phyloP scores from a whole-genome alignment of 495 filamentous ascomycete genomes.

The Penicillium daleae region DNA sequence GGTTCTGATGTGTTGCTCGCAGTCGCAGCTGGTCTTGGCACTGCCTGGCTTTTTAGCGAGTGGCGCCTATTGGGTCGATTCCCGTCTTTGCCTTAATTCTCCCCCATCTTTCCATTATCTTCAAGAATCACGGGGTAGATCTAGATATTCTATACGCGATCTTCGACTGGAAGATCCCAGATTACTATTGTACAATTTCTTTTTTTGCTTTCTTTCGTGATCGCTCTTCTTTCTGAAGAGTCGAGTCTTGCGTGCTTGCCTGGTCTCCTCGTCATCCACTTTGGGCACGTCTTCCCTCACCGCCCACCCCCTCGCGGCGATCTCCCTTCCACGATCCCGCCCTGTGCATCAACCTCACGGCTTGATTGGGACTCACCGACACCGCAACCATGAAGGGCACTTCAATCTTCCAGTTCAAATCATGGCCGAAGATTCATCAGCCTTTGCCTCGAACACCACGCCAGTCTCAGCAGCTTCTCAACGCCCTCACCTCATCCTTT shows the following conservation, averaged over 20 bases:
- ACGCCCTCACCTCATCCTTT: conserved; percentile 75
- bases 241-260: conserved; percentile 3
- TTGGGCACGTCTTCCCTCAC: conserved; percentile 21
- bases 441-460: conserved; percentile 66
- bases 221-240: not conserved
- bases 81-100: not conserved
- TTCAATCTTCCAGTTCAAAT: conserved; percentile 44
- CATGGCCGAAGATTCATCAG: conserved; percentile 67
- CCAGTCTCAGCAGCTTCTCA: conserved; percentile 70
- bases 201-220: not conserved
- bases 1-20: conserved; percentile 39
- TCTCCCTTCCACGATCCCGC: conserved; percentile 14
- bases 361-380: conserved; percentile 23
- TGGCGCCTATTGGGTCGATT: conserved; percentile 33
- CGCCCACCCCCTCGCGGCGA: conserved; percentile 30
- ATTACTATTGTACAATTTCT: not conserved
- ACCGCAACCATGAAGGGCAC: conserved; percentile 48
- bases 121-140: not conserved
- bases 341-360: not conserved
- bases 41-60: conserved; percentile 42
- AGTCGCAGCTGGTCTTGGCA: conserved; percentile 36
- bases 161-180: not conserved
- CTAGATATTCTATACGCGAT: not conserved
- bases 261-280: conserved; percentile 31
- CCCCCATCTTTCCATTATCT: not conserved